Conservation (phyloP, 257 asterid species). For the Jacaranda copaia region DNA sequence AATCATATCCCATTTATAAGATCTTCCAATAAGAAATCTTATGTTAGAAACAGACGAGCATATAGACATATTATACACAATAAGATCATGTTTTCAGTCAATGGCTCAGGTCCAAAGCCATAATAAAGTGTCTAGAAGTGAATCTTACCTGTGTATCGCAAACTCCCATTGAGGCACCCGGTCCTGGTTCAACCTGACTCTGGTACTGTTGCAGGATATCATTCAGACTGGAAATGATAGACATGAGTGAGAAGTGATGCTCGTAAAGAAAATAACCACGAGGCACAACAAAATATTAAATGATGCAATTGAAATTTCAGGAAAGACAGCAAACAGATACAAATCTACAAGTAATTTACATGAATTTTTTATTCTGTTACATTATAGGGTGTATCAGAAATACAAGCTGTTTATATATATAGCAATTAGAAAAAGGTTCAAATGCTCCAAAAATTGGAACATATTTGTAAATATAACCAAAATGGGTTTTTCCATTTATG, state of each 20-base stretch:
- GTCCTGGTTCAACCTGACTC: slow-evolving; percentile 15
- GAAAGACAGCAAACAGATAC: background rate
- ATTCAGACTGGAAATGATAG: slow-evolving; percentile 36
- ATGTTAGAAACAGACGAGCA: background rate
- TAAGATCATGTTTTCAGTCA: background rate
- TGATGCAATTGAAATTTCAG: background rate
- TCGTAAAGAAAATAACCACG: background rate
- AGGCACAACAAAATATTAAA: background rate
- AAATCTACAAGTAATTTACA: too few relatives aligned
- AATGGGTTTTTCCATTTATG: too few relatives aligned
- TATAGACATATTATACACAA: background rate
- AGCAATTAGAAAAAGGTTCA: too few relatives aligned
- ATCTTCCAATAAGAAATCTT: slow-evolving; percentile 13
- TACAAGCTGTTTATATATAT: too few relatives aligned
- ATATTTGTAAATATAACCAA: too few relatives aligned
- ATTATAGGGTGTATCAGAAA: background rate
- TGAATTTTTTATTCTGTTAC: background rate
- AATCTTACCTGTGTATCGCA: slow-evolving; percentile 33
- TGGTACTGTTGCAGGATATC: slow-evolving; percentile 41
- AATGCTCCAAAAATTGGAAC: too few relatives aligned
- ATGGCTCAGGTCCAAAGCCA: background rate
- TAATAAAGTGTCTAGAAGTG: background rate
- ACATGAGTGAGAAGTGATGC: background rate
- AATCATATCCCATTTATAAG: background rate
- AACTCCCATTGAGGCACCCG: slow-evolving; percentile 31